A percentile compares a stretch with the other conserved stretches of the same genome.
phyloP scores from a whole-genome alignment of 306 rosid genomes.

The Ziziphus jujuba region DNA sequence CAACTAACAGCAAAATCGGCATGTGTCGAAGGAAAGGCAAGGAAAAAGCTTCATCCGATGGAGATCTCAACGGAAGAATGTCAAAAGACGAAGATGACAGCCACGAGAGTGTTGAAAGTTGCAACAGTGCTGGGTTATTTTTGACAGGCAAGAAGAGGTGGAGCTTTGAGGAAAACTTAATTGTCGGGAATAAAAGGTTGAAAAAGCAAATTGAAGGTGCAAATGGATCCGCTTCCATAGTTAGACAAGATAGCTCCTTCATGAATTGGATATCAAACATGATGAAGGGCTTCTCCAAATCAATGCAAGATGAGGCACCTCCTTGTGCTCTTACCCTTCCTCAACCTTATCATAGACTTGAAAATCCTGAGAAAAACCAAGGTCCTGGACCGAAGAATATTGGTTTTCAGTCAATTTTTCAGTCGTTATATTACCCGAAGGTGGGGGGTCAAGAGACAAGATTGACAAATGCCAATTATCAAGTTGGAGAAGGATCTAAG shows the following conservation, averaged over 20 bases:
- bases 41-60: conserved; percentile 56
- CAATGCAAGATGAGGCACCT: conserved; percentile 43
- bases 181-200: conserved; percentile 48
- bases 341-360: conserved; percentile 32
- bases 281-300: conserved; percentile 60
- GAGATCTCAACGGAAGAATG: conserved; percentile 36
- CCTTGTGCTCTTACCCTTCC: conserved; percentile 40
- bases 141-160: conserved; percentile 48
- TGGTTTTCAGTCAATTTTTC: conserved; percentile 79
- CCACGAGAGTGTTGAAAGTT: conserved; percentile 61
- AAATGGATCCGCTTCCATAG: conserved; percentile 33
- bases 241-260: conserved; percentile 69
- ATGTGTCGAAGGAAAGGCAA: conserved; percentile 44
- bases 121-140: conserved; percentile 44
- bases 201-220: conserved; percentile 44
- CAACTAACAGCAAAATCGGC: conserved; percentile 40
- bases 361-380: conserved; percentile 34
- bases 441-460: conserved; percentile 37
- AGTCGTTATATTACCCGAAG: conserved; percentile 56
- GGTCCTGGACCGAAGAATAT: conserved; percentile 34
- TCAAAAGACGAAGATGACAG: conserved; percentile 46
- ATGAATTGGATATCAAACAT: conserved; percentile 79
- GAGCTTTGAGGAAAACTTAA: conserved; percentile 52
- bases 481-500: conserved; percentile 43
- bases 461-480: conserved; percentile 25